Conservation (phyloP, 345 rosid species). For the Brassica incana region DNA sequence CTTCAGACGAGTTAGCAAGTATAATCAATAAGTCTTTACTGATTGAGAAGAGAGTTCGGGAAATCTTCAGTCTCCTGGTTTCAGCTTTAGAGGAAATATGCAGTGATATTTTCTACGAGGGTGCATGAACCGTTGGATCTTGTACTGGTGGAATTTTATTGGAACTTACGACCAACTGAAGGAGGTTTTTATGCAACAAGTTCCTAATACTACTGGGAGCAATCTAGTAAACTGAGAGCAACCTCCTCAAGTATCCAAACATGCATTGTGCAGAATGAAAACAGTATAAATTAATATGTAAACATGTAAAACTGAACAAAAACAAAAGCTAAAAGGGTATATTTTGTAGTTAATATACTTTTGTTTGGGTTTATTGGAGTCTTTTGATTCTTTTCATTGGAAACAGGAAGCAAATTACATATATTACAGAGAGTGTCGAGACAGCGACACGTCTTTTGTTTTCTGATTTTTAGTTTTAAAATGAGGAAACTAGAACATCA, state of each 20-base stretch:
- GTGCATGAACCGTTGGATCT: conserved; percentile 50
- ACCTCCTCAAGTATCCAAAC: conserved; percentile 28
- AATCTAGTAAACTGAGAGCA: conserved; percentile 48
- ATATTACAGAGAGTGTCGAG: conserved; percentile 3
- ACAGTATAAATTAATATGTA: conserved; percentile 5
- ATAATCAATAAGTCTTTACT: conserved; percentile 50
- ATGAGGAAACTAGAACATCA: conserved; percentile 45
- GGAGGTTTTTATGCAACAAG: conserved; percentile 54
- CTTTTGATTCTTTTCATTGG: conserved; percentile 4
- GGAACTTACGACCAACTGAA: conserved; percentile 64
- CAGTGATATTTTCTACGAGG: conserved; percentile 42
- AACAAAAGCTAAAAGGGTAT: background rate
- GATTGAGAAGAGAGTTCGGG: conserved; percentile 57
- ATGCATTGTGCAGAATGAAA: conserved; percentile 36
- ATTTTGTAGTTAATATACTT: background rate
- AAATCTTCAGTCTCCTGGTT: conserved; percentile 48
- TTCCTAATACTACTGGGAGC: conserved; percentile 58
- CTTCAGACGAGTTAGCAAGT: background rate
- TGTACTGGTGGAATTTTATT: conserved; percentile 68
- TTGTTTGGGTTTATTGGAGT: background rate
- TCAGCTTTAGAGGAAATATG: conserved; percentile 42
- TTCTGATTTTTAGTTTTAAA: conserved; percentile 17
- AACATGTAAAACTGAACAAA: background rate
- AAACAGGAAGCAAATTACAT: background rate
- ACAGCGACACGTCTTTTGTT: conserved; percentile 1